These are phyloP conservation scores for Taxawa tesnikishii DNA, from an alignment of 2,329 filamentous ascomycete genomes.

Conservation along the genomic window DNA sequence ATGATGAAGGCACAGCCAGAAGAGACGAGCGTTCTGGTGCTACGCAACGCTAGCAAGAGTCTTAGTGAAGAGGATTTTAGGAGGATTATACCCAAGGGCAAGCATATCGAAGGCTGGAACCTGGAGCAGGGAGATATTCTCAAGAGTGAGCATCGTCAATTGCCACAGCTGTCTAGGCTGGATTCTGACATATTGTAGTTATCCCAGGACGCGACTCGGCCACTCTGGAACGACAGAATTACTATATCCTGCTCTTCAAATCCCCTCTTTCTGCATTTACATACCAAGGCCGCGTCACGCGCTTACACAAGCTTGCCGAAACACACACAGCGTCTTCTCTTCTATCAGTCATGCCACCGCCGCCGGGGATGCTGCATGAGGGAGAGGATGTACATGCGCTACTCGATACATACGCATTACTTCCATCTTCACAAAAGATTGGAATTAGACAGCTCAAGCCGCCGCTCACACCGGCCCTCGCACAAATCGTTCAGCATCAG, in stretches of 20 bases:
- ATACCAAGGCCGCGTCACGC: conserved; percentile 45
- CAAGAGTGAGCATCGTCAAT: too few relatives aligned
- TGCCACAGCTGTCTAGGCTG: conserved; percentile 1
- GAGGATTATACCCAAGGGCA: conserved; percentile 48
- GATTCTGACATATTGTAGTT: conserved; percentile 24
- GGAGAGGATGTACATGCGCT: conserved; percentile 33
- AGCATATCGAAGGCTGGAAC: conserved; percentile 55
- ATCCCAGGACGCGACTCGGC: conserved; percentile 52
- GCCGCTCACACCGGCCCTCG: conserved; percentile 20
- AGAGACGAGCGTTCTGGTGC: conserved; percentile 35
- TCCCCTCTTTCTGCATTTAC: conserved; percentile 44
- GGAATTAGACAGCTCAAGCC: conserved; percentile 15
- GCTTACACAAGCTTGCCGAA: conserved; percentile 37
- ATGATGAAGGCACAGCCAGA: conserved; percentile 13
- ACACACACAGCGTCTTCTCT: conserved; percentile 28
- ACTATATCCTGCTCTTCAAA: conserved; percentile 60
- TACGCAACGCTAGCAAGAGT: conserved; percentile 46
- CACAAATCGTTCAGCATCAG: conserved; percentile 22
- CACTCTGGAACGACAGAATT: conserved; percentile 50
- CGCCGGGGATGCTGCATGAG: conserved; percentile 29
- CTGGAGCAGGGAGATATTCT: conserved; percentile 40
- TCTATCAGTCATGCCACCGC: conserved; percentile 29
- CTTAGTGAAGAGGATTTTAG: conserved; percentile 59
- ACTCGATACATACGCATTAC: conserved; percentile 36
- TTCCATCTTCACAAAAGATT: conserved; percentile 20